Base-by-base conservation (phyloP, 2,329 filamentous ascomycete genomes). In the Colletotrichum destructivum region DNA sequence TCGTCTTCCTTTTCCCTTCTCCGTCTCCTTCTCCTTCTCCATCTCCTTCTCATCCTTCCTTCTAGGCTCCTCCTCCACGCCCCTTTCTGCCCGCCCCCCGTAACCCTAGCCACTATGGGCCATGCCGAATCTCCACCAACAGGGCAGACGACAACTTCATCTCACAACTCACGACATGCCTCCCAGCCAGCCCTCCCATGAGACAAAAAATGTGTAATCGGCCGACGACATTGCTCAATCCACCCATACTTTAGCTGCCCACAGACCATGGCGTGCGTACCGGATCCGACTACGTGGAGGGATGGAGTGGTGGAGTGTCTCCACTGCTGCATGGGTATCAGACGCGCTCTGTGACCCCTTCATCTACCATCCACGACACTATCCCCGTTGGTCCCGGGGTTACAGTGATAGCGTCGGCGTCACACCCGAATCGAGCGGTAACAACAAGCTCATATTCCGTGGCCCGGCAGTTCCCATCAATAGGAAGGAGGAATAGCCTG, bases 301-400 rank as follows among this genome's bases (percentile, higher is more conserved):
- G n/a, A 71, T 59, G 47, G 46, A 54, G 59, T 59, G 57, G 69
- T 62, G 64, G 69, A 40, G 38, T 21, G 38, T 38, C 44, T 47
- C 64, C 64, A 59, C 64, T 68, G 64, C 67, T 71, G 67, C 69
- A 59, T 71, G 69, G 69, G 69, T 52, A 38, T 63, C 47, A 63
- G 54, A 62, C 59, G 69, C 59, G 40, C 52, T 62, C 52, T 42
- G 51, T 42, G 12, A 63, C 69, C 69, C 68, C 59, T 71, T 71
- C 64, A 71, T 71, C 65, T 71, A 62, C 26, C 57, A 59, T 71
- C 65, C 68, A 62, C 21, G 51, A 59, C 38, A 31, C 35, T 6
- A 49, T 40, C 46, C 60, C 57, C 52, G 38, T 62, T n/a, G 46
- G 26, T 35, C 59, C 64, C 51, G 52, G 59, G 59, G 59, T 63